Evolutionary conservation across 495 filamentous ascomycete species (phyloP), one percentile per base, ranked within the genome.

Genomic region (Penicillium lividum): DNA sequence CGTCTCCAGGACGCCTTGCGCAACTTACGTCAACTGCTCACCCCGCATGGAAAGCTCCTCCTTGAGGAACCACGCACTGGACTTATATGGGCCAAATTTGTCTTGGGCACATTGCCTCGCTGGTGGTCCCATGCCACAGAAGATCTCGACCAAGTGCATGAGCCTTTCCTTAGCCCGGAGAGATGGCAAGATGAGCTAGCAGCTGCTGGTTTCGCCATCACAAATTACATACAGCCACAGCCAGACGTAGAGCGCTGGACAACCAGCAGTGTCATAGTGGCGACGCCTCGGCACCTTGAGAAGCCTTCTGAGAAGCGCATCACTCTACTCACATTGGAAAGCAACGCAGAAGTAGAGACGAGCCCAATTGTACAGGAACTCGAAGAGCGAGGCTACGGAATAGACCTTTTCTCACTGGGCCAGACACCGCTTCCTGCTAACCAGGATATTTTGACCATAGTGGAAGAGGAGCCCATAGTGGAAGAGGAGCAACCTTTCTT

Each of bases 111-210:
- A n/a, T 60, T 75, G 0, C 62, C 65, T 0, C 70, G 73, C 0
- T 78, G 75, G 75, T 78, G 73, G 74, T 51, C 73, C 9, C 72
- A 73, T 0, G 67, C 69, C n/a, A 53, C 58, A 0, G 69, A 73
- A 22, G 22, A 22, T 22, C 22, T 22, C 22, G 56, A 57, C 3
- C 63, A 76, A 16, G 5, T 33, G 15, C 25, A 51, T 1, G 57
- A 69, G 34, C 76, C 76, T 3, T 74, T 63, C 30, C 52, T 77
- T 0, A 18, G 47, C 5, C 11, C 44, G 1, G 66, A 67, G 5
- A 38, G 62, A 29, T 78, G 74, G 76, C 16, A 73, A 29, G n/a
- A 46, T 0, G 66, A 71, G 46, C 59, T 79, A 5, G 25, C 53
- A 2, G 51, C 51, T 29, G 66, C 68, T 4, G 73, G 70, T 3